These are phyloP conservation scores for Camellia oleifera DNA, from an alignment of 179 eudicot species.

Conservation along the genomic window DNA sequence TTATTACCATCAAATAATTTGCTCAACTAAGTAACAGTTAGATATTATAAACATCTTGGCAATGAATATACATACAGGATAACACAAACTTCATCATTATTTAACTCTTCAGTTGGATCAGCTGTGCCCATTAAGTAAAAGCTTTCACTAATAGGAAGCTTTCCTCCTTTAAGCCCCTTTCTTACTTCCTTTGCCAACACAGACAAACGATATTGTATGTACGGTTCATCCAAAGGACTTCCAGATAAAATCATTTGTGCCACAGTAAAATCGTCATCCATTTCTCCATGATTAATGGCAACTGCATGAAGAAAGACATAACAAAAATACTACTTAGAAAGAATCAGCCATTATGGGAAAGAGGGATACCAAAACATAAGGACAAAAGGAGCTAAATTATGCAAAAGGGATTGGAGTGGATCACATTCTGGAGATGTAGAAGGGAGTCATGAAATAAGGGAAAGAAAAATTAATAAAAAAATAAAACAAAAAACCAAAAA, in stretches of 20 bases:
- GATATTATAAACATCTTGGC: neutral
- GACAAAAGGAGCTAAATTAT: neutral
- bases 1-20: constrained; percentile 3
- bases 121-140: constrained; percentile 84
- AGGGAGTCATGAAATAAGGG: neutral
- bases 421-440: neutral
- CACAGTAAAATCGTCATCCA: constrained; percentile 37
- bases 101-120: constrained; percentile 65
- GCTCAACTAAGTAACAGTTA: neutral
- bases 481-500: neutral
- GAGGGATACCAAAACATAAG: neutral
- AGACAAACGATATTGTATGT: constrained; percentile 44
- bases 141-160: constrained; percentile 55
- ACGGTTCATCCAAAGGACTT: constrained; percentile 77
- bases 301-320: constrained; percentile 38
- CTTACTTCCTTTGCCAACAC: constrained; percentile 40
- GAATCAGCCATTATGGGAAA: neutral
- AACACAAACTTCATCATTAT: constrained; percentile 69
- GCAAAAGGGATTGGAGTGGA: neutral
- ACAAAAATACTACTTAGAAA: neutral
- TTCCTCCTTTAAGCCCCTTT: constrained; percentile 58
- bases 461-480: neutral
- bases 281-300: constrained; percentile 50
- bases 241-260: constrained; percentile 62
- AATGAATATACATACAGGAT: constrained; percentile 53